Conservation (phyloP, 2,329 filamentous ascomycete genomes). For the Pseudogymnoascus sp. region DNA sequence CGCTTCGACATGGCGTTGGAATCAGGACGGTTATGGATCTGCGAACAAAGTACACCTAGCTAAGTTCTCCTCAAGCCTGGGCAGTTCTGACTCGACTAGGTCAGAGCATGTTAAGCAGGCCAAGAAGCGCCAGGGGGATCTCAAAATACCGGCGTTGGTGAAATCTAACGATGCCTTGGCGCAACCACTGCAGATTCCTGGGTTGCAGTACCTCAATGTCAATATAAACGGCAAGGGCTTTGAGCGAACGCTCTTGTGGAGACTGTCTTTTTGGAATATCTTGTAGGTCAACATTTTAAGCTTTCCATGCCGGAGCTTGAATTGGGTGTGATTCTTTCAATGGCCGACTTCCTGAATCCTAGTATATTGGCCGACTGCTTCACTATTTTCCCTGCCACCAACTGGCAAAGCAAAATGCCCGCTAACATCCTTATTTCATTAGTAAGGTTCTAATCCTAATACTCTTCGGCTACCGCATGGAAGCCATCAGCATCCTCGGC, state of each 20-base stretch:
- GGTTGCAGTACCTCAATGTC: constrained; percentile 55
- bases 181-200: constrained; percentile 52
- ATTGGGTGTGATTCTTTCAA: background rate
- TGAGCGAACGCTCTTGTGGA: constrained; percentile 56
- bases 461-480: constrained; percentile 55
- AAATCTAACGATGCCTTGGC: constrained; percentile 43
- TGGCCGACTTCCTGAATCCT: background rate
- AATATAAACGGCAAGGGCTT: constrained; percentile 65
- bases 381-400: background rate
- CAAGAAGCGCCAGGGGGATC: constrained; percentile 46
- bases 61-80: background rate
- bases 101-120: constrained; percentile 62
- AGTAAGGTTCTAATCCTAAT: constrained; percentile 56
- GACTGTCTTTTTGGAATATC: constrained; percentile 58
- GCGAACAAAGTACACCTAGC: constrained; percentile 54
- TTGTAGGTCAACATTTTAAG: constrained; percentile 36
- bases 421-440: background rate
- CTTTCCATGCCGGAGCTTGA: background rate
- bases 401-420: background rate
- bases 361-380: background rate
- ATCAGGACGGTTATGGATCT: constrained; percentile 71
- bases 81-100: constrained; percentile 37
- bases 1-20: constrained; percentile 49
- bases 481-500: constrained; percentile 62
- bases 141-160: constrained; percentile 36